phyloP scores from a whole-genome alignment of 2,329 filamentous ascomycete genomes.

The Penicillium frequentans region DNA sequence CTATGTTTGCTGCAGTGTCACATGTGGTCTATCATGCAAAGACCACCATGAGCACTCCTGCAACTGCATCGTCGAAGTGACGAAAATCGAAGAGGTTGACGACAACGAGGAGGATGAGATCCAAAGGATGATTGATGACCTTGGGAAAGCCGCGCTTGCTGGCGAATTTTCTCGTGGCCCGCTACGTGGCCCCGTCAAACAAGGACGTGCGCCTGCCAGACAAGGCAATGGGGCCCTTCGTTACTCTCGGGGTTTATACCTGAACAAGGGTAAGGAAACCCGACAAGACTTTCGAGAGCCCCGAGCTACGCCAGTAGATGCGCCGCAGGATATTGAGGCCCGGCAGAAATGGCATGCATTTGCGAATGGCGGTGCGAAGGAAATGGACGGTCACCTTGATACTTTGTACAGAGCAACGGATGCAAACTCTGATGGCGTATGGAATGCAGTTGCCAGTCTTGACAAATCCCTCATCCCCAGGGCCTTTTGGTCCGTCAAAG shows the following conservation, averaged over 20 bases:
- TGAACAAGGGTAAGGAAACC: neutral
- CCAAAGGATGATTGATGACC: neutral
- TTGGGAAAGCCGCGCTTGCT: neutral
- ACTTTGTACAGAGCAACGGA: neutral
- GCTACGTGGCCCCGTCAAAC: neutral
- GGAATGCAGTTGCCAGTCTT: neutral
- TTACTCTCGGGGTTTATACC: neutral
- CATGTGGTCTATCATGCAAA: constrained; percentile 1
- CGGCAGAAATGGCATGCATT: neutral
- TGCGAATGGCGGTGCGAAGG: neutral
- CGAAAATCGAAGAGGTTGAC: neutral
- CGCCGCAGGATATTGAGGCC: neutral
- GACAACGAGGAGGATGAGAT: neutral
- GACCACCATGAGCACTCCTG: constrained; percentile 5
- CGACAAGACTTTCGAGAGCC: neutral
- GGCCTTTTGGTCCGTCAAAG: neutral
- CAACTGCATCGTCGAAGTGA: neutral
- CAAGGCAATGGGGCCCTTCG: neutral
- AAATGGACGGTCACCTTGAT: neutral
- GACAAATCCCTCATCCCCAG: neutral
- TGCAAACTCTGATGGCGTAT: neutral
- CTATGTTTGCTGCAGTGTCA: constrained; percentile 1
- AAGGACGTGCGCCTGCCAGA: neutral
- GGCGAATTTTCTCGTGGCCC: neutral
- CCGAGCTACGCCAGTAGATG: neutral